Percentiles rank a stretch among this genome's conserved stretches.
Evolutionary conservation across 768 basidiomycete genomes (phyloP).

Genomic region (Crassisporium funariophilum): DNA sequence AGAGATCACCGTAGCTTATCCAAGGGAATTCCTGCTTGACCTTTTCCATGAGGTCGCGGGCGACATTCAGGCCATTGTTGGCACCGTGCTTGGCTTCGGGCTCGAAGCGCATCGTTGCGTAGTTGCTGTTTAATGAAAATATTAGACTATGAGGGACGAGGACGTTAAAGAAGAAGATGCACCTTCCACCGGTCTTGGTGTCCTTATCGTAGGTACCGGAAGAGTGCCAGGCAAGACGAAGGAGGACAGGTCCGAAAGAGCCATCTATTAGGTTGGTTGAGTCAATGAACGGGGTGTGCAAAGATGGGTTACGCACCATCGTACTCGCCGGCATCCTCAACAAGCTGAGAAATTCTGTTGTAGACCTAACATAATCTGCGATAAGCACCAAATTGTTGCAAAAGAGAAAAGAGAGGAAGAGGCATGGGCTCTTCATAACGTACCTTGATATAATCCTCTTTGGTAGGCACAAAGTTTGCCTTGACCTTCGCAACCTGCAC

Average conservation of each 20-base stretch:
- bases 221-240: slow-evolving; percentile 94
- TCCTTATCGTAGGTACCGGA: slow-evolving; percentile 91
- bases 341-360: slow-evolving; percentile 77
- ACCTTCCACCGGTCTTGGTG: slow-evolving; percentile 79
- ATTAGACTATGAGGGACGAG: slow-evolving; percentile 2
- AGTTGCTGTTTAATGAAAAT: slow-evolving; percentile 62
- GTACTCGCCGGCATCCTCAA: slow-evolving; percentile 81
- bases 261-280: slow-evolving; percentile 57
- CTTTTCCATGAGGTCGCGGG: slow-evolving; percentile 81
- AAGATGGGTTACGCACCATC: slow-evolving; percentile 65
- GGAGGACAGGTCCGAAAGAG: slow-evolving; percentile 82
- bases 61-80: slow-evolving; percentile 81
- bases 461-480: slow-evolving; percentile 71
- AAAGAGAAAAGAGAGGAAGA: background rate
- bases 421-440: slow-evolving; percentile 5
- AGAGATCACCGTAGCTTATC: slow-evolving; percentile 96
- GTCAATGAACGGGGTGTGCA: slow-evolving; percentile 9
- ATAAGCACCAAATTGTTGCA: background rate
- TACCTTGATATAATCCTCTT: slow-evolving; percentile 91
- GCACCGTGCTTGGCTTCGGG: slow-evolving; percentile 85
- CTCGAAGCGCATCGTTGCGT: slow-evolving; percentile 97
- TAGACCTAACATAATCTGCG: slow-evolving; percentile 63
- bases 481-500: slow-evolving; percentile 63
- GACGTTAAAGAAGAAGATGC: slow-evolving; percentile 16
- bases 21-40: slow-evolving; percentile 87